Percentiles rank a stretch among this genome's conserved stretches.
Conservation (phyloP, 768 basidiomycete species). For the Pholiota molesta region DNA sequence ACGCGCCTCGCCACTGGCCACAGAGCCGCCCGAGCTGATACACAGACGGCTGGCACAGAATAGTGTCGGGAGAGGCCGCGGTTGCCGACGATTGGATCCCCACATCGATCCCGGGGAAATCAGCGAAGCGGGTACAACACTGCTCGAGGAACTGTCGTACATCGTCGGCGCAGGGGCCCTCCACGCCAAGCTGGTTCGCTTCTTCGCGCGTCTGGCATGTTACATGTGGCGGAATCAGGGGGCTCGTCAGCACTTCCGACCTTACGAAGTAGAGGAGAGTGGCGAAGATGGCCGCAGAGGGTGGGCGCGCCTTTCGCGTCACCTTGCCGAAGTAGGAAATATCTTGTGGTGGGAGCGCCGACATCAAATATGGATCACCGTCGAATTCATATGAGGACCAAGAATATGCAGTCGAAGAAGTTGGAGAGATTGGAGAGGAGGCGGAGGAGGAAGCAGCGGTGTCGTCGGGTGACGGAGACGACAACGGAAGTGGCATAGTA, state of each 20-base stretch:
- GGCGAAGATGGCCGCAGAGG: constrained; percentile 49
- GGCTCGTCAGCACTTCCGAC: constrained; percentile 32
- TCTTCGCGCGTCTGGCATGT: constrained; percentile 33
- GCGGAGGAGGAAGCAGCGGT: background rate
- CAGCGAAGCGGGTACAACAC: constrained; percentile 45
- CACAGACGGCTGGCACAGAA: constrained; percentile 25
- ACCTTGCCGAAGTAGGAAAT: constrained; percentile 48
- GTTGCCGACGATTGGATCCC: constrained; percentile 20
- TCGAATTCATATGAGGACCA: background rate
- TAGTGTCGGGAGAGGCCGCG: constrained; percentile 15
- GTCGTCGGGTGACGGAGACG: background rate
- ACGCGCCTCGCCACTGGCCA: constrained; percentile 54
- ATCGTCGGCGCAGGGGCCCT: constrained; percentile 51
- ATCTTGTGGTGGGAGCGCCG: constrained; percentile 29
- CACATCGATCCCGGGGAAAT: constrained; percentile 29
- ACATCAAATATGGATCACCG: constrained; percentile 26
- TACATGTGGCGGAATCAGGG: constrained; percentile 44
- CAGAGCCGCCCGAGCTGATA: constrained; percentile 48
- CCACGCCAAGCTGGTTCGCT: constrained; percentile 29
- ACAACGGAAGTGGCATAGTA: constrained; percentile 8
- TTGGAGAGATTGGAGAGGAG: background rate
- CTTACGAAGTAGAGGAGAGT: constrained; percentile 51
- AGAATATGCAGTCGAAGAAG: background rate
- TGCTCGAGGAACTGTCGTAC: constrained; percentile 42
- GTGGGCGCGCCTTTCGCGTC: constrained; percentile 34